Conservation (phyloP, 805 yeast genomes). For the Teunomyces panamensis region DNA sequence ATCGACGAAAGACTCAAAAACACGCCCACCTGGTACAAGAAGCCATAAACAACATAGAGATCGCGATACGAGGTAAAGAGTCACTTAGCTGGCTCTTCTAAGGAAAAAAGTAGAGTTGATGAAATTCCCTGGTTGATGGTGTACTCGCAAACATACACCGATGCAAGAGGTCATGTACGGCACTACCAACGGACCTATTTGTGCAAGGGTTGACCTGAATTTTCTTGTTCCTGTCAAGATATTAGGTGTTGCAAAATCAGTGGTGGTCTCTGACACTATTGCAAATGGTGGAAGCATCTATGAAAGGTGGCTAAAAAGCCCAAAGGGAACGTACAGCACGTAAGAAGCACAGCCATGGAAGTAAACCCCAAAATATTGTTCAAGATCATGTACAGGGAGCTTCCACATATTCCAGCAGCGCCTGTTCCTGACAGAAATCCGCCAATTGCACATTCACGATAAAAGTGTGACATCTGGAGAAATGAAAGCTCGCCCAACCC, state of each 20-base stretch:
- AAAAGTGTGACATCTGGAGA: conserved; percentile 80
- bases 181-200: conserved; percentile 42
- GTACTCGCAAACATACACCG: conserved; percentile 86
- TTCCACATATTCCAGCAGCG: conserved; percentile 88
- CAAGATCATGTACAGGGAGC: conserved; percentile 64
- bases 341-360: conserved; percentile 51
- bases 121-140: conserved; percentile 88
- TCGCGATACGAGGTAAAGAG: conserved; percentile 68
- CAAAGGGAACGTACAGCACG: conserved; percentile 54
- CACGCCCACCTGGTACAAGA: conserved; percentile 88
- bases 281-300: conserved; percentile 11
- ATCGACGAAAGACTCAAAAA: conserved; percentile 87
- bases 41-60: conserved; percentile 86
- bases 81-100: conserved; percentile 60
- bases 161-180: conserved; percentile 82
- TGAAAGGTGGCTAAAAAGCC: conserved; percentile 42
- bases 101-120: conserved; percentile 80
- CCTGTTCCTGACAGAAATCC: conserved; percentile 97
- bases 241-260: background rate
- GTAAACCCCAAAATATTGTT: conserved; percentile 66
- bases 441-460: conserved; percentile 55
- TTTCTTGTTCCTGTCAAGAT: conserved; percentile 11
- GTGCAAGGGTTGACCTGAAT: conserved; percentile 15
- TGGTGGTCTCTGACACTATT: background rate
- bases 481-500: conserved; percentile 93